Base-by-base conservation (phyloP, 495 filamentous ascomycete species). In the Aspergillus bridgeri region DNA sequence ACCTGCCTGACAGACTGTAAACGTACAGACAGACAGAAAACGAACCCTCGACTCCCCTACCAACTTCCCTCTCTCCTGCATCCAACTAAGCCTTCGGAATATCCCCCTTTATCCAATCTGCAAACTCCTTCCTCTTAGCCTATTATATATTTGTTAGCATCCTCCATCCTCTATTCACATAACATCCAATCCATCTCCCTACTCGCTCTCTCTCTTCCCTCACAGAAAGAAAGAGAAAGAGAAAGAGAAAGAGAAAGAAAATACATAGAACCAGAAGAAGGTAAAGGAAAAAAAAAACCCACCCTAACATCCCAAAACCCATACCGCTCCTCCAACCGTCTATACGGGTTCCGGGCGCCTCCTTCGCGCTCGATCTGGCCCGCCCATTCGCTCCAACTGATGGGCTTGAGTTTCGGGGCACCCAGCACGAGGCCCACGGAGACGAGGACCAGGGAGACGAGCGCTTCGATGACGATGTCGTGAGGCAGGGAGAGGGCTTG, bases 311-410 rank as follows among this genome's bases (percentile, higher is more conserved):
- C 83, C 68, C 83, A 78, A 64, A 92, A 92, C 3, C 86, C 84
- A 53, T 79, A 77, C 66, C 80, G 79, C 79, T 76, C 86, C 79
- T 81, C 83, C 58, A 86, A 62, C 22, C 70, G 66, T 27, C 70
- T 63, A 59, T 77, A 86, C 47, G 82, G 81, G 53, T 80, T 78
- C 51, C 71, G 60, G 15, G 73, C 75, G 48, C 74, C 78, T 4
- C 80, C 80, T 42, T 92, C 86, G 55, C 80, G 81, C 75, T 95
- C 90, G 58, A 91, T 85, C 72, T 89, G 82, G 48, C 89, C 89
- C 23, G 89, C 89, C 90, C 90, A 95, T 57, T 87, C 85, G 21
- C 84, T 82, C 88, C 89, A 92, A 69, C 84, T 85, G 57, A 93
- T 87, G 1, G 89, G 89, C 70, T 89, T 83, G 63, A 91, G 68